These are phyloP conservation scores for Uronychia binucleata DNA, from an alignment of 73 alveolate species.

Conservation along the genomic window DNA sequence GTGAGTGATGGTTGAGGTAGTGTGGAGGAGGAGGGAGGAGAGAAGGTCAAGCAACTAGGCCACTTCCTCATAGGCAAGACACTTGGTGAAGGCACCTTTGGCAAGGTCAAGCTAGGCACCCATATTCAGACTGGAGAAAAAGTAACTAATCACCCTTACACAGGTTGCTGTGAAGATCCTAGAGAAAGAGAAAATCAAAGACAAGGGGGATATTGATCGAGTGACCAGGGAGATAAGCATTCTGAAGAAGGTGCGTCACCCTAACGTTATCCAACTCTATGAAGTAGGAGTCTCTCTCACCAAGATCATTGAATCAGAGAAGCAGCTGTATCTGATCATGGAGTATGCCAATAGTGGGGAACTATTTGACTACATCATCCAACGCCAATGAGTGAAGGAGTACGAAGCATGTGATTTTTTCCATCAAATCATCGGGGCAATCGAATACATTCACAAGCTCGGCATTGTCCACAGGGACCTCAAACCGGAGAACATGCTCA, in stretches of 20 bases:
- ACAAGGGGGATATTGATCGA: slow-evolving; percentile 43
- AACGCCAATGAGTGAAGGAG: slow-evolving; percentile 77
- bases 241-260: slow-evolving; percentile 74
- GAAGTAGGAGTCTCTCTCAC: slow-evolving; percentile 35
- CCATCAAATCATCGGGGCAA: slow-evolving; percentile 84
- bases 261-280: slow-evolving; percentile 71
- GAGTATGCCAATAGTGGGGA: slow-evolving; percentile 89
- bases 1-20: no score
- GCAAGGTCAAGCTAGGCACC: slow-evolving; percentile 43
- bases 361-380: slow-evolving; percentile 82
- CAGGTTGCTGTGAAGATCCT: slow-evolving; percentile 75
- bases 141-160: slow-evolving; percentile 20
- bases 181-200: slow-evolving; percentile 64
- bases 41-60: no score
- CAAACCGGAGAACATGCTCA: slow-evolving; percentile 80
- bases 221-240: slow-evolving; percentile 66
- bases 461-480: slow-evolving; percentile 91
- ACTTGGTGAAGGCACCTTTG: slow-evolving; percentile 43
- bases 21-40: no score
- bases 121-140: slow-evolving; percentile 50
- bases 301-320: slow-evolving; percentile 62
- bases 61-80: slow-evolving; percentile 7
- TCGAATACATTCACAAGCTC: slow-evolving; percentile 87
- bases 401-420: slow-evolving; percentile 83
- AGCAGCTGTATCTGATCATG: slow-evolving; percentile 68